Conservation (phyloP, 1,284 basidiomycete genomes). For the Rugosomyces carneus region DNA sequence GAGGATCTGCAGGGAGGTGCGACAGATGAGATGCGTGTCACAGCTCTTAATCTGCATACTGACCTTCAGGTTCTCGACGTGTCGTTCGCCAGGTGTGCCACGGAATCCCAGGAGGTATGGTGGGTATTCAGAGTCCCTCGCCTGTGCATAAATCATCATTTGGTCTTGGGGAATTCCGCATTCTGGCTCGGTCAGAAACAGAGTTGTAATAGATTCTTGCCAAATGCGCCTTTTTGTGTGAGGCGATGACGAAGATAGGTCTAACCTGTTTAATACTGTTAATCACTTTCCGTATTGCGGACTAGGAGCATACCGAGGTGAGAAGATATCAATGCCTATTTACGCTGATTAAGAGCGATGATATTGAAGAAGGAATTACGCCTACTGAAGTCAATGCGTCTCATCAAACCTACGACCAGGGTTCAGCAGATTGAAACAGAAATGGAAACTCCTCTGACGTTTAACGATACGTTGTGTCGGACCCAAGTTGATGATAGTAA, state of each 20-base stretch:
- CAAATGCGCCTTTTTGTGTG: conserved; percentile 75
- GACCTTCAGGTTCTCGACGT: conserved; percentile 79
- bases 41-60: neutral
- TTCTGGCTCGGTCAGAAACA: conserved; percentile 57
- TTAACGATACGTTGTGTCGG: conserved; percentile 51
- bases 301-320: conserved; percentile 44
- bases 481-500: conserved; percentile 50
- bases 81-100: conserved; percentile 68
- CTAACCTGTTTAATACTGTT: conserved; percentile 37
- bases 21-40: neutral
- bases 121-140: conserved; percentile 54
- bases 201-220: conserved; percentile 72
- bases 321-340: conserved; percentile 72
- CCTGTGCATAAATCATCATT: conserved; percentile 55
- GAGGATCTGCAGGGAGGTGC: conserved; percentile 42
- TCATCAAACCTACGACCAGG: conserved; percentile 40
- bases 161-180: conserved; percentile 60
- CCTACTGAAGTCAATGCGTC: conserved; percentile 72
- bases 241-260: conserved; percentile 52
- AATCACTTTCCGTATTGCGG: neutral
- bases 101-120: conserved; percentile 68
- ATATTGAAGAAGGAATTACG: conserved; percentile 7
- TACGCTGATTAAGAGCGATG: conserved; percentile 8
- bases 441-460: conserved; percentile 31
- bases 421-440: conserved; percentile 28